Percentiles rank a stretch among this genome's conserved stretches.
phyloP scores from a whole-genome alignment of 2,329 filamentous ascomycete species.

The Stagonosporopsis rhizophila region DNA sequence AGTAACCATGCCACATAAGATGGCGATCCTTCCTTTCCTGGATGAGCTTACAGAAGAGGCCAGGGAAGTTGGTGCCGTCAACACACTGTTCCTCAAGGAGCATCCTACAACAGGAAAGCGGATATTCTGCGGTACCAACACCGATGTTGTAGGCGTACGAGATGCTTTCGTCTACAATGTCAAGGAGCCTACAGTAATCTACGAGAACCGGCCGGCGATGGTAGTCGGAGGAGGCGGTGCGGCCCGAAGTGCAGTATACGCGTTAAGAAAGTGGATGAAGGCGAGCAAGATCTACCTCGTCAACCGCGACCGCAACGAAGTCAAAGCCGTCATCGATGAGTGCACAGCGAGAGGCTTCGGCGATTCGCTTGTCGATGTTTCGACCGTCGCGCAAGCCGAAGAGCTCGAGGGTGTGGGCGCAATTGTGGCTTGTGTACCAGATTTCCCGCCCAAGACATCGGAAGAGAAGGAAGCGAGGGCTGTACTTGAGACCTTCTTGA shows the following conservation, averaged over 20 bases:
- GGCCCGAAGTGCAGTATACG: conserved; percentile 78
- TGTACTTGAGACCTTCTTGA: conserved; percentile 60
- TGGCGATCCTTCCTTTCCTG: conserved; percentile 74
- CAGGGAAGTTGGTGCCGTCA: conserved; percentile 76
- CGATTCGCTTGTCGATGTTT: conserved; percentile 66
- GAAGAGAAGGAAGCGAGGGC: conserved; percentile 67
- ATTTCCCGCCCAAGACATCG: conserved; percentile 70
- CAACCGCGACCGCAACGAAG: conserved; percentile 73
- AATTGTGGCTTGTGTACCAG: conserved; percentile 76
- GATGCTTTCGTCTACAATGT: conserved; percentile 68
- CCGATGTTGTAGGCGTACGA: conserved; percentile 78
- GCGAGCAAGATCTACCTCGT: conserved; percentile 76
- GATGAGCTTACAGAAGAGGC: conserved; percentile 78
- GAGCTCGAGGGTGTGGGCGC: conserved; percentile 66
- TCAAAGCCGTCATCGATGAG: conserved; percentile 70
- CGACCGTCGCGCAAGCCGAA: conserved; percentile 65
- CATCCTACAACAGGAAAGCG: conserved; percentile 56
- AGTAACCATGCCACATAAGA: conserved; percentile 85
- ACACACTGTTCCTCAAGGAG: conserved; percentile 73
- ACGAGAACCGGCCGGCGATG: conserved; percentile 69
- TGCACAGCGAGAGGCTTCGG: conserved; percentile 67
- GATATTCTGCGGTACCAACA: conserved; percentile 76
- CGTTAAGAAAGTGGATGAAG: conserved; percentile 72
- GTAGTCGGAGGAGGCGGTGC: conserved; percentile 81
- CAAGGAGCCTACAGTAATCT: conserved; percentile 54